Evolutionary conservation across 805 yeast species (phyloP).

Genomic region (Kodamaea jinghongensis): DNA sequence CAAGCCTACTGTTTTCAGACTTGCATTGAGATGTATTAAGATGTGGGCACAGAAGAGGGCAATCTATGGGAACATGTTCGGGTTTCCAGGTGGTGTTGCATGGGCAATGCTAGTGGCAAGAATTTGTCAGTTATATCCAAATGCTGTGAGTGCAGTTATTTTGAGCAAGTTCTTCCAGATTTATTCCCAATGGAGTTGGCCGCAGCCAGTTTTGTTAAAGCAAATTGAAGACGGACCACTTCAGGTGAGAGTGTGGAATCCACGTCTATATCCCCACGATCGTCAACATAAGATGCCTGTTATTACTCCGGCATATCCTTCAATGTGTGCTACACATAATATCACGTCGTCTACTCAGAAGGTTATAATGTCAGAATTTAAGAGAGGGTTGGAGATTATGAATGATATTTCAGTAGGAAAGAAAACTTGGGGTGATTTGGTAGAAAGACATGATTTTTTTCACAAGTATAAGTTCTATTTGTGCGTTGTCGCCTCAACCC

Average conservation of each 20-base stretch:
- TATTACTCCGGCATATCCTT: conserved; percentile 96
- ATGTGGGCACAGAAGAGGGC: conserved; percentile 97
- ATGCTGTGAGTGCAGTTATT: conserved; percentile 89
- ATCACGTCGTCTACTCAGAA: conserved; percentile 85
- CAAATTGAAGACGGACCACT: conserved; percentile 96
- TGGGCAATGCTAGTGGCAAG: conserved; percentile 99
- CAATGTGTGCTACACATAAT: conserved; percentile 99
- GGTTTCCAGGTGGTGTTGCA: conserved; percentile 99
- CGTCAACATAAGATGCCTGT: conserved; percentile 94
- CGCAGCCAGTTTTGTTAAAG: conserved; percentile 91
- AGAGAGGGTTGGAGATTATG: conserved; percentile 71
- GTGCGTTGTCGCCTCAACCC: conserved; percentile 75
- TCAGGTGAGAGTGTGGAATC: conserved; percentile 97
- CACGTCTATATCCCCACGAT: conserved; percentile 84
- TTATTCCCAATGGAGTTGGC: conserved; percentile 93
- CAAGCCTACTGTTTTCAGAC: conserved; percentile 86
- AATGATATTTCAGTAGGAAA: conserved; percentile 63
- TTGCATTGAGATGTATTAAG: conserved; percentile 88
- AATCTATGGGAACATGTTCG: conserved; percentile 89
- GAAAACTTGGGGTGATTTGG: conserved; percentile 70
- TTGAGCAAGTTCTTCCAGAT: conserved; percentile 88
- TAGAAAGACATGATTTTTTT: conserved; percentile 80
- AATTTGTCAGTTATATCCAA: conserved; percentile 94
- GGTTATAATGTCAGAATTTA: conserved; percentile 74
- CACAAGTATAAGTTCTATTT: conserved; percentile 81